phyloP scores from a whole-genome alignment of 768 basidiomycete species.

The Amanita rubescens region DNA sequence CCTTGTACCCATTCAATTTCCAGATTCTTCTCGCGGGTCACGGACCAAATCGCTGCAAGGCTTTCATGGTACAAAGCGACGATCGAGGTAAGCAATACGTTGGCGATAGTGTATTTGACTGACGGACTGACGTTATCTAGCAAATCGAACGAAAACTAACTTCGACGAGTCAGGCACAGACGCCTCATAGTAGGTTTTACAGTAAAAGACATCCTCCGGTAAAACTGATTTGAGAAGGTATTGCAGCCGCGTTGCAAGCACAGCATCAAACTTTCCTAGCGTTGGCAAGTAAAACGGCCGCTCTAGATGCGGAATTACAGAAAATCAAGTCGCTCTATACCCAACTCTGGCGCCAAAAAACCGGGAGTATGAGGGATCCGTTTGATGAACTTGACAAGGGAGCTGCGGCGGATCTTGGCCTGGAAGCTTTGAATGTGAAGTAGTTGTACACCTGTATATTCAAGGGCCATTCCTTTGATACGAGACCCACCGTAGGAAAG shows the following conservation, averaged over 20 bases:
- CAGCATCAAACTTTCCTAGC: slow-evolving; percentile 74
- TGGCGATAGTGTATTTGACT: not conserved
- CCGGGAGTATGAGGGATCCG: slow-evolving; percentile 78
- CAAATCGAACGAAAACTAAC: slow-evolving; percentile 82
- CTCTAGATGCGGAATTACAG: slow-evolving; percentile 65
- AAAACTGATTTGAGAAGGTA: slow-evolving; percentile 35
- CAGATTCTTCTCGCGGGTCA: slow-evolving; percentile 69
- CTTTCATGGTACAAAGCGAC: slow-evolving; percentile 75
- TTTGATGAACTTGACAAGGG: slow-evolving; percentile 46
- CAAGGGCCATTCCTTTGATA: too few relatives aligned
- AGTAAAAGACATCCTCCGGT: slow-evolving; percentile 5
- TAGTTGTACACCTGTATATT: slow-evolving; percentile 11
- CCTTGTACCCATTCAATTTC: slow-evolving; percentile 3
- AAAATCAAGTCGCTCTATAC: slow-evolving; percentile 71
- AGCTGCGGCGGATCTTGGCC: slow-evolving; percentile 28
- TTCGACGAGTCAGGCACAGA: slow-evolving; percentile 55
- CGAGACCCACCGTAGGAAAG: too few relatives aligned
- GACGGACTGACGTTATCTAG: slow-evolving; percentile 27
- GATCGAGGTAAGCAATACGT: slow-evolving; percentile 51
- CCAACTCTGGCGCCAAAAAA: slow-evolving; percentile 72
- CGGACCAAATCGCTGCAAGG: slow-evolving; percentile 63
- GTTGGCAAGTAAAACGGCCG: slow-evolving; percentile 70
- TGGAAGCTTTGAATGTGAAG: slow-evolving; percentile 35
- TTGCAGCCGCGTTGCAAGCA: slow-evolving; percentile 69
- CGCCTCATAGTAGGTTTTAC: slow-evolving; percentile 58